These are phyloP conservation scores for Teratosphaeria viscida DNA, from an alignment of 2,329 filamentous ascomycete genomes.

Conservation along the genomic window DNA sequence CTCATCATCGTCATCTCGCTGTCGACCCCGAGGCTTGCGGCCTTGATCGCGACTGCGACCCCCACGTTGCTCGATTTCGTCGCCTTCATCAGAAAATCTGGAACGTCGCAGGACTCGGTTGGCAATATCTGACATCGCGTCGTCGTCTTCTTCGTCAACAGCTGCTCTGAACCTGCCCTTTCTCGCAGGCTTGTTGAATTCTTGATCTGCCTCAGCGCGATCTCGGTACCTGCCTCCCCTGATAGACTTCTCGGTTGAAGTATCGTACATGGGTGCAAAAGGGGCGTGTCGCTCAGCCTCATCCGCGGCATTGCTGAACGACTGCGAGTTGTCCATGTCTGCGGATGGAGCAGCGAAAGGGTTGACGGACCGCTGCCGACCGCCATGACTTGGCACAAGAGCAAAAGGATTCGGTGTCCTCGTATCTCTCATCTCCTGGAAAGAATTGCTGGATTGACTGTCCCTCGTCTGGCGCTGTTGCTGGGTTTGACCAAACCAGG, in stretches of 20 bases:
- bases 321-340: not conserved
- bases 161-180: not conserved
- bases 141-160: not conserved
- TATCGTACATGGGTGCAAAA: constrained; percentile 5
- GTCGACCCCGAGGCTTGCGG: not conserved
- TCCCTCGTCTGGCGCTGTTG: not conserved
- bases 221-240: not conserved
- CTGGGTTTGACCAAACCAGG: not conserved
- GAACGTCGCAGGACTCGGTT: not conserved
- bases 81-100: not conserved
- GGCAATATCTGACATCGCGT: not conserved
- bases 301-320: not conserved
- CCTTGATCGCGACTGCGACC: not conserved
- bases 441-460: not conserved
- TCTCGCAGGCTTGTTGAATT: not conserved
- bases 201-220: not conserved
- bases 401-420: not conserved
- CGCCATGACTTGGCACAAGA: not conserved
- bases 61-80: not conserved
- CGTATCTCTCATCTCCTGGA: not conserved
- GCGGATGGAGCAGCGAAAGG: not conserved
- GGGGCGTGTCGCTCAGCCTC: not conserved
- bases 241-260: not conserved
- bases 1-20: constrained; percentile 10
- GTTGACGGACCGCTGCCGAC: not conserved